Conservation (phyloP, 192 early-diverging fungal genomes). For the Backusella mclennaniae region DNA sequence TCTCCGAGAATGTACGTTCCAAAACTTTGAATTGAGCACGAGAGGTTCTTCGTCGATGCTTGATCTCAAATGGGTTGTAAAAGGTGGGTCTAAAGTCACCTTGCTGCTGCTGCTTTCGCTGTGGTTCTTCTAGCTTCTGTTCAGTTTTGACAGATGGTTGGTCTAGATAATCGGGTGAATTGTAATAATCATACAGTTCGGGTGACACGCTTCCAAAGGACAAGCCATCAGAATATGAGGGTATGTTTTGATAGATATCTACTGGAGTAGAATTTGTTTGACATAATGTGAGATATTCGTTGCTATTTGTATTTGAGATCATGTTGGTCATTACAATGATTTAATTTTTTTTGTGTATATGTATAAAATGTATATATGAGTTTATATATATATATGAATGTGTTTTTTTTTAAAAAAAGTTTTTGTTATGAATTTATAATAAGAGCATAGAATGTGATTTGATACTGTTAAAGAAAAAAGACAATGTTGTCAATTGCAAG, state of each 20-base stretch:
- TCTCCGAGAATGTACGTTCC: conserved; percentile 62
- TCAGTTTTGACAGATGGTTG: not conserved
- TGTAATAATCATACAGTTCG: not conserved
- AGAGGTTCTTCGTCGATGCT: conserved; percentile 71
- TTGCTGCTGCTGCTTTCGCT: not conserved
- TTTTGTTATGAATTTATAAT: not conserved
- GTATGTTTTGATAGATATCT: conserved; percentile 6
- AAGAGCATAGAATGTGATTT: not conserved
- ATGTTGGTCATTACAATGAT: conserved; percentile 6
- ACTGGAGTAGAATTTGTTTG: not conserved
- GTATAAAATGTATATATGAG: not conserved
- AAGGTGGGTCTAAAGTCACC: conserved; percentile 67
- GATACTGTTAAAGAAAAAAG: conserved; percentile 1
- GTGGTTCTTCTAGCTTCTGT: not conserved
- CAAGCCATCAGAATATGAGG: not conserved
- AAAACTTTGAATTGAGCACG: conserved; percentile 70
- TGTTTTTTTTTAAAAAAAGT: not conserved
- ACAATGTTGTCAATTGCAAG: not conserved
- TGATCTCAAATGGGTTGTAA: conserved; percentile 76
- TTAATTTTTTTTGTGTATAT: not conserved
- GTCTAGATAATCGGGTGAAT: conserved; percentile 2
- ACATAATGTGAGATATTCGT: conserved; percentile 14
- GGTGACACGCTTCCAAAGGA: not conserved
- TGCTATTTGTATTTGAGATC: not conserved
- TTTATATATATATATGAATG: not conserved